These are phyloP conservation scores for Triangularia setosa DNA, from an alignment of 2,329 filamentous ascomycete genomes.

Conservation along the genomic window DNA sequence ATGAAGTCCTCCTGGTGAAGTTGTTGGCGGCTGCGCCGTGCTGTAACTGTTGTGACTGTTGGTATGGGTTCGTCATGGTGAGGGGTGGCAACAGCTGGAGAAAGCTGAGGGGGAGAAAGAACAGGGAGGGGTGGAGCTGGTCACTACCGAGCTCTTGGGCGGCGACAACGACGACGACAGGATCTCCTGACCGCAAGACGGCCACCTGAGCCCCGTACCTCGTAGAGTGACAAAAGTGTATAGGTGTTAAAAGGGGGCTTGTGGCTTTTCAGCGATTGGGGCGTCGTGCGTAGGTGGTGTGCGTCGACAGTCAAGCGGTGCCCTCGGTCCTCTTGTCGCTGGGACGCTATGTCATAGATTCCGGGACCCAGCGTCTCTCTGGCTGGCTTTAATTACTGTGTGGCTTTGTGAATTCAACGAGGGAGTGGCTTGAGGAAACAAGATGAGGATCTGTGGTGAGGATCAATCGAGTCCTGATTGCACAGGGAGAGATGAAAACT, in stretches of 20 bases:
- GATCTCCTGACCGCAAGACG: neutral
- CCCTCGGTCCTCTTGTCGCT: neutral
- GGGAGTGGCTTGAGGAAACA: neutral
- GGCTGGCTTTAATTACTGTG: neutral
- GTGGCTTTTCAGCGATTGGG: neutral
- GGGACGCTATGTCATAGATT: constrained; percentile 19
- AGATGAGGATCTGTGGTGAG: neutral
- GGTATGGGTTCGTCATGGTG: constrained; percentile 44
- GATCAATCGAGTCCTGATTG: neutral
- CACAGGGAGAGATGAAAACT: neutral
- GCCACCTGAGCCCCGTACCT: neutral
- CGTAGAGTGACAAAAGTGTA: neutral
- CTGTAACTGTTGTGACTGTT: constrained; percentile 31
- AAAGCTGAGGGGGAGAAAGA: constrained; percentile 11
- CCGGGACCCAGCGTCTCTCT: constrained; percentile 9
- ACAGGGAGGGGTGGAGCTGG: constrained; percentile 2
- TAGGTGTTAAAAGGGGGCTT: neutral
- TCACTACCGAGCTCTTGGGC: neutral
- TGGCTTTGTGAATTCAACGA: neutral
- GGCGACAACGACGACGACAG: neutral
- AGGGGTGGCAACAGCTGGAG: constrained; percentile 14
- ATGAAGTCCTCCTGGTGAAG: constrained; percentile 38
- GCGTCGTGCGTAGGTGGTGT: neutral
- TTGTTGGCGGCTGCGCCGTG: constrained; percentile 27
- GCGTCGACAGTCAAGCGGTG: neutral